Evolutionary conservation across 805 yeast species (phyloP).

Genomic region (Starmerella geochares): DNA sequence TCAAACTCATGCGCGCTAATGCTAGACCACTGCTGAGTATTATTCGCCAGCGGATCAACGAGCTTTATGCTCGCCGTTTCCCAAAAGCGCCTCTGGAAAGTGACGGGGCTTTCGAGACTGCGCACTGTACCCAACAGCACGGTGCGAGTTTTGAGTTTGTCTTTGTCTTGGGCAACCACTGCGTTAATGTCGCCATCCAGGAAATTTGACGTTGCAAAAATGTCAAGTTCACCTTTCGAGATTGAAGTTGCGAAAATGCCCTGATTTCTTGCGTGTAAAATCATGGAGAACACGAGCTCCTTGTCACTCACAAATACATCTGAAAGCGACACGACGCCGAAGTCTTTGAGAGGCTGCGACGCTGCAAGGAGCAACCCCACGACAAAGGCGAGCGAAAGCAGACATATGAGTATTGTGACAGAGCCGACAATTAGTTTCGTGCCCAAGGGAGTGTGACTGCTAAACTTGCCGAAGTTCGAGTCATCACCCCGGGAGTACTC

Average conservation of each 20-base stretch:
- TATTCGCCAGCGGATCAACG: conserved; percentile 54
- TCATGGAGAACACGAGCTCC: conserved; percentile 70
- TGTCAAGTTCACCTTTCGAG: conserved; percentile 60
- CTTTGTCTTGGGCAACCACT: not conserved
- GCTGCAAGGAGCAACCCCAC: conserved; percentile 80
- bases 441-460: conserved; percentile 7
- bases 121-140: conserved; percentile 63
- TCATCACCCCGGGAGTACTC: not conserved
- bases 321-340: conserved; percentile 49
- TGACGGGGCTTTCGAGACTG: conserved; percentile 59
- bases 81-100: conserved; percentile 50
- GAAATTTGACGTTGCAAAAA: conserved; percentile 46
- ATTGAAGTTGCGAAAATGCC: conserved; percentile 65
- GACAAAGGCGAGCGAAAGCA: conserved; percentile 51
- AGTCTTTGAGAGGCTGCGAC: conserved; percentile 66
- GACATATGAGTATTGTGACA: conserved; percentile 24
- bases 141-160: conserved; percentile 41
- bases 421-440: conserved; percentile 10
- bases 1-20: conserved; percentile 76
- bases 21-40: conserved; percentile 46
- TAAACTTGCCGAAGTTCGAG: conserved; percentile 2
- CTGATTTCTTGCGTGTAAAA: conserved; percentile 74
- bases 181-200: conserved; percentile 19
- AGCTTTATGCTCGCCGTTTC: conserved; percentile 63
- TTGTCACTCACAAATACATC: conserved; percentile 73